phyloP scores from a whole-genome alignment of 192 early-diverging fungal genomes.

The Geosiphon pyriformis region DNA sequence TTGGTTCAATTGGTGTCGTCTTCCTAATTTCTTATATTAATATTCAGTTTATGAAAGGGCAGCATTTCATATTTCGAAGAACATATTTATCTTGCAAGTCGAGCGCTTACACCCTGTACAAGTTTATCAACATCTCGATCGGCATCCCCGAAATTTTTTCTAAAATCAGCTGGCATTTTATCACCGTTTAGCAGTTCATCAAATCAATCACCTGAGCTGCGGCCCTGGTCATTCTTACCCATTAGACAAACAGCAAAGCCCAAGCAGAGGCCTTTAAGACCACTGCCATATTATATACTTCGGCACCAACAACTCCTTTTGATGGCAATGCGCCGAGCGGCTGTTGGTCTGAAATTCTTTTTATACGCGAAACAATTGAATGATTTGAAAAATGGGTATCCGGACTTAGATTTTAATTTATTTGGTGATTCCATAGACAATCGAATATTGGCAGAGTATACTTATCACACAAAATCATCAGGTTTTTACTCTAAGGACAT shows the following conservation, averaged over 20 bases:
- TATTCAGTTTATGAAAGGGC: conserved; percentile 9
- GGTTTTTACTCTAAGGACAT: not conserved
- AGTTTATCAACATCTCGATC: conserved; percentile 6
- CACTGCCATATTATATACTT: conserved; percentile 2
- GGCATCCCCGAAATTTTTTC: not conserved
- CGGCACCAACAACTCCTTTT: conserved; percentile 17
- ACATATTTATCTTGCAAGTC: not conserved
- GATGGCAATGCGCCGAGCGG: conserved; percentile 15
- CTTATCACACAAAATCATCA: not conserved
- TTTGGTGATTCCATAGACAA: not conserved
- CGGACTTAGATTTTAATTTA: conserved; percentile 17
- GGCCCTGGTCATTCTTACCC: not conserved
- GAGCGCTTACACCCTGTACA: not conserved
- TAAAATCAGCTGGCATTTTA: not conserved
- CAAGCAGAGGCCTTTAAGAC: conserved; percentile 3
- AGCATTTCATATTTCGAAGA: conserved; percentile 23
- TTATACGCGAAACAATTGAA: conserved; percentile 24
- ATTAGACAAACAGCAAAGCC: not conserved
- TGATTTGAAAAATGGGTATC: conserved; percentile 17
- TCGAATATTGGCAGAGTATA: not conserved
- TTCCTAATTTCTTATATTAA: conserved; percentile 1
- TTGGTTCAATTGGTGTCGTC: not conserved
- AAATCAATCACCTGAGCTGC: not conserved
- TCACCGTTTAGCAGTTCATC: not conserved
- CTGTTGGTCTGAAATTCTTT: conserved; percentile 25